Evolutionary conservation across 208 protist genomes (phyloP).

Genomic region (Histomonas meleagridis): DNA sequence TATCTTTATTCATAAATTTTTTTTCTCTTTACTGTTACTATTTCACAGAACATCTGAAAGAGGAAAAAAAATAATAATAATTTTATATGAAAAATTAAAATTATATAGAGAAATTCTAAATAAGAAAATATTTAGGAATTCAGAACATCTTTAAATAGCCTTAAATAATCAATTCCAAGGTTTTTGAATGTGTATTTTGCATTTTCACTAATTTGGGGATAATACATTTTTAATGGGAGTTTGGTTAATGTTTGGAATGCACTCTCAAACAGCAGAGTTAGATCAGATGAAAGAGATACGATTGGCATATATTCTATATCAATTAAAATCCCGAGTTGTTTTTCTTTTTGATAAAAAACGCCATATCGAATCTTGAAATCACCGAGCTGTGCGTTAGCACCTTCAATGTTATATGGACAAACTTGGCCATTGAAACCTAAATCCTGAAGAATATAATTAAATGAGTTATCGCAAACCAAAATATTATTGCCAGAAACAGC

Average conservation of each 20-base stretch:
- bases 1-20: too few species aligned
- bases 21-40: too few species aligned
- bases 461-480: too few species aligned
- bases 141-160: too few species aligned
- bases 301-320: conserved; percentile 11
- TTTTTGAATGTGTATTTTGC: neutral
- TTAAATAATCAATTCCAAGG: neutral
- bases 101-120: too few species aligned
- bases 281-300: neutral
- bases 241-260: neutral
- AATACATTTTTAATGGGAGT: neutral
- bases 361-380: conserved; percentile 33
- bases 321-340: conserved; percentile 5
- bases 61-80: too few species aligned
- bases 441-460: neutral
- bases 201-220: neutral
- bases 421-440: neutral
- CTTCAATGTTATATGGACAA: neutral
- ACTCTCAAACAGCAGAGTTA: neutral
- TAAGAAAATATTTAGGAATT: too few species aligned
- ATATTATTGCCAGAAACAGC: neutral
- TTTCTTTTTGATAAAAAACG: neutral
- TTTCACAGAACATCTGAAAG: too few species aligned
- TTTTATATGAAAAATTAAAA: too few species aligned
- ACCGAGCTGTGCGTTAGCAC: neutral